Evolutionary conservation across 2,329 filamentous ascomycete species (phyloP), one percentile per base, ranked within the genome.

Genomic region (Penicillium sp.): DNA sequence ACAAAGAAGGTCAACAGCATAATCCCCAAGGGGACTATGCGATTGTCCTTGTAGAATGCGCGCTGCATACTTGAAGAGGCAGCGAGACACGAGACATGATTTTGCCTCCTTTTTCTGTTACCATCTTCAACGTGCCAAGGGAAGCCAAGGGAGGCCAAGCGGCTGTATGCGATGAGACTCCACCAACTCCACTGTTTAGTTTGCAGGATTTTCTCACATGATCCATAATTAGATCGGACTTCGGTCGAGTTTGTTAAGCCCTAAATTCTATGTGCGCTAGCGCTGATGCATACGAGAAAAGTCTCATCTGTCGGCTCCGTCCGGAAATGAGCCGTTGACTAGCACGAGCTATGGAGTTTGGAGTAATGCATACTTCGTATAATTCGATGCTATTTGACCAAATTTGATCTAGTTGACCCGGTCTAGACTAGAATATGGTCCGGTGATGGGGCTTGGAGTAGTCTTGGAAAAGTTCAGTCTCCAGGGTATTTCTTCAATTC

Each of bases 41-140:
- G 55, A 29, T 60, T 60, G 45, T 61, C 55, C 44, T 55, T 52
- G 42, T 60, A 57, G 34, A 58, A 58, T 26, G 46, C 42, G 24
- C 46, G 49, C 38, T 49, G 52, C 37, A 39, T 48, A 23, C 29
- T 50, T 35, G 26, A 20, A 22, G 40, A 24, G 27, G 29, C 14
- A 22, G 39, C 24, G 14, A 24, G 3, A 5, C 20, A 29, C 14
- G n/a, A n/a, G n/a, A n/a, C 24, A 26, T 44, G 39, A 26, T 24
- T 18, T 32, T 35, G 26, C 4, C 26, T 39, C 50, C 50, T 42
- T 56, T 53, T 46, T 47, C 44, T 38, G 7, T 14, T 5, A 26
- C 23, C 22, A 38, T 24, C 7, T 22, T 5, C n/a, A 20, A 31
- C 16, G 14, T 28, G 22, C 42, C n/a, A 43, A 22, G 35, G 34